These are phyloP conservation scores for Claviceps fusiformis DNA, from an alignment of 2,329 filamentous ascomycete species.

Conservation along the genomic window DNA sequence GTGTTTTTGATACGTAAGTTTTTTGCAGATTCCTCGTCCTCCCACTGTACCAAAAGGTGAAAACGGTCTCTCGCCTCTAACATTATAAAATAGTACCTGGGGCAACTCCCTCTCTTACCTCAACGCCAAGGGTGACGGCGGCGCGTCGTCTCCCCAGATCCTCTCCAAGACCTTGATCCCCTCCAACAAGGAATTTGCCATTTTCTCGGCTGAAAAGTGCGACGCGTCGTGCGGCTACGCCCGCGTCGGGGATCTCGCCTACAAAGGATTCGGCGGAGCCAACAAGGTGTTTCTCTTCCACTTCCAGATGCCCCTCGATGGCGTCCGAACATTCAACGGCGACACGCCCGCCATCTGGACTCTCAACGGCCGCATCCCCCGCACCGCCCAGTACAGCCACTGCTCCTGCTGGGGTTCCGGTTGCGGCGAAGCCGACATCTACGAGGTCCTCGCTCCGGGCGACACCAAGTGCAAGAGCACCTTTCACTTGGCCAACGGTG, in stretches of 20 bases:
- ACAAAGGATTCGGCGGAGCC: conserved; percentile 55
- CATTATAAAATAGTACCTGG: conserved; percentile 20
- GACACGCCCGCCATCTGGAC: conserved; percentile 68
- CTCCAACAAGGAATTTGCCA: conserved; percentile 32
- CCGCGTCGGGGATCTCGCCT: conserved; percentile 29
- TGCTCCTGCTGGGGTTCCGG: conserved; percentile 60
- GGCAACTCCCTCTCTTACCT: conserved; percentile 34
- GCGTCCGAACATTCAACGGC: conserved; percentile 34
- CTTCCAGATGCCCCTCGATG: conserved; percentile 56
- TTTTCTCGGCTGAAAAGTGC: conserved; percentile 31
- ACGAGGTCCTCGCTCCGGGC: conserved; percentile 54
- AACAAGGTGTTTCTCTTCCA: conserved; percentile 63
- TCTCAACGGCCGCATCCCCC: conserved; percentile 60
- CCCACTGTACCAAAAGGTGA: not conserved
- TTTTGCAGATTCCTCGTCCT: not conserved
- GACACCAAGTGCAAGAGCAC: conserved; percentile 56
- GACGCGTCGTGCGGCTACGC: conserved; percentile 28
- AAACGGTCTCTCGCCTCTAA: not conserved
- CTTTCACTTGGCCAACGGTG: conserved; percentile 49
- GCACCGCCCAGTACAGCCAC: conserved; percentile 52
- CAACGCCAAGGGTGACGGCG: conserved; percentile 25
- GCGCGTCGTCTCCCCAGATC: conserved; percentile 24
- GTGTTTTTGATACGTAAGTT: conserved; percentile 30
- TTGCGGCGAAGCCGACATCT: conserved; percentile 65
- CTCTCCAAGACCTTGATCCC: conserved; percentile 25